Evolutionary conservation across 1,139 yeast genomes (phyloP).

Genomic region (Candida tropicalis): DNA sequence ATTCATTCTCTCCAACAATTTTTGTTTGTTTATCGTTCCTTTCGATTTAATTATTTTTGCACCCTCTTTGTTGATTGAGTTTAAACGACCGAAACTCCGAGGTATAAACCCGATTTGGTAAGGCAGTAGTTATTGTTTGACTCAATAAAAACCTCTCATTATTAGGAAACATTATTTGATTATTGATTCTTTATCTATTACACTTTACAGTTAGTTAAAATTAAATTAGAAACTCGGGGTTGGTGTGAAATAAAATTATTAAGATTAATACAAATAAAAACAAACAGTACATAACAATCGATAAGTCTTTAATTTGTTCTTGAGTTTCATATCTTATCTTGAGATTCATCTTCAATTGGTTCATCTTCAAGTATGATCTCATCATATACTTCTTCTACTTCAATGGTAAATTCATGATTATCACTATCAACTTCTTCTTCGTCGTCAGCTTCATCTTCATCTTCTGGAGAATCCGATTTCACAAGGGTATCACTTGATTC

Average conservation of each 20-base stretch:
- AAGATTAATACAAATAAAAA: not conserved
- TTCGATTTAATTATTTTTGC: not conserved
- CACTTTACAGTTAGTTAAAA: not conserved
- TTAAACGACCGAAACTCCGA: not conserved
- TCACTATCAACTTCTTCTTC: constrained; percentile 3
- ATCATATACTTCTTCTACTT: not conserved
- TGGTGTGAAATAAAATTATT: not conserved
- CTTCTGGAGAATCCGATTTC: not conserved
- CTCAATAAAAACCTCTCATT: not conserved
- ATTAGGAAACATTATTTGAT: not conserved
- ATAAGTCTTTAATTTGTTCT: not conserved
- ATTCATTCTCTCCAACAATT: not conserved
- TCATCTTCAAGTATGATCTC: not conserved
- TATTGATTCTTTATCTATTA: not conserved
- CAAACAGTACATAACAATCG: not conserved
- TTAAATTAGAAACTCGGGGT: not conserved
- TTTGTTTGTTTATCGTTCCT: not conserved
- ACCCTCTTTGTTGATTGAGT: not conserved
- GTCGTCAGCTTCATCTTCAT: not conserved
- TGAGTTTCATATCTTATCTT: constrained; percentile 1
- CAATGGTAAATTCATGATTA: not conserved
- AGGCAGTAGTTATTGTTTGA: no score
- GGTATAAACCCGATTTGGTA: no score
- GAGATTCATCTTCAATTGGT: not conserved
- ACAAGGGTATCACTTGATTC: not conserved